Base-by-base conservation (phyloP, 2,329 filamentous ascomycete genomes). In the Talaromyces sp. region DNA sequence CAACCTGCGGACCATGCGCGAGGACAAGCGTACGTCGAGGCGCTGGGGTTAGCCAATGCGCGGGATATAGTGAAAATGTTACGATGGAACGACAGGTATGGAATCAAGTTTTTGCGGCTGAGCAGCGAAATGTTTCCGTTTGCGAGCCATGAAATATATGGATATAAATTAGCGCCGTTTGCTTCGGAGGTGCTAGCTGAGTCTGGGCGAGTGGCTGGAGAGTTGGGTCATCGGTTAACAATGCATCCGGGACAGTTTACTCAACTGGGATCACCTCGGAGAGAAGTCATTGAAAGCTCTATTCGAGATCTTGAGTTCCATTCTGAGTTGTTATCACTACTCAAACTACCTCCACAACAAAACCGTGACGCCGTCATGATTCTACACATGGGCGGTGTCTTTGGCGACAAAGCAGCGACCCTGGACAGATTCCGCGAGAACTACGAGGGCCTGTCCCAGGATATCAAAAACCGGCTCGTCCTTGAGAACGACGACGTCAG, bases 51-150 rank as follows among this genome's bases (percentile, higher is more conserved):
- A 11, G 87, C 91, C 17, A 98, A 98, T 76, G 90, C 91, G 1
- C 84, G 86, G 47, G 94, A 98, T 71, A 87, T 97, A 36, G 80
- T 85, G 65, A 96, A 96, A 77, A 92, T 97, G 87, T 73, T 97
- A 8, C 85, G 88, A 1, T 98, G 94, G 94, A 97, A 98, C 73
- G 89, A 96, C 69, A 91, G 88, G 70, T 97, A 94, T 69, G 89
- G 90, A 45, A 98, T 98, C 78, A 93, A 88, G 70, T 97, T 98
- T 76, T 87, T 98, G 86, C 87, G 94, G 1, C 82, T 98, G 22
- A 96, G 92, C 70, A 96, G 92, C 63, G 94, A 97, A 71, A 97
- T 97, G 91, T 98, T 98, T 69, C 94, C 94, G 0, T 97, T 97
- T 75, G 94, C 94, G 1, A 96, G 91, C 69, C 94, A 98, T 72